Percentiles rank a stretch among this genome's conserved stretches.
Conservation (phyloP, 1,284 basidiomycete species). For the Rhodotorula mucilaginosa region DNA sequence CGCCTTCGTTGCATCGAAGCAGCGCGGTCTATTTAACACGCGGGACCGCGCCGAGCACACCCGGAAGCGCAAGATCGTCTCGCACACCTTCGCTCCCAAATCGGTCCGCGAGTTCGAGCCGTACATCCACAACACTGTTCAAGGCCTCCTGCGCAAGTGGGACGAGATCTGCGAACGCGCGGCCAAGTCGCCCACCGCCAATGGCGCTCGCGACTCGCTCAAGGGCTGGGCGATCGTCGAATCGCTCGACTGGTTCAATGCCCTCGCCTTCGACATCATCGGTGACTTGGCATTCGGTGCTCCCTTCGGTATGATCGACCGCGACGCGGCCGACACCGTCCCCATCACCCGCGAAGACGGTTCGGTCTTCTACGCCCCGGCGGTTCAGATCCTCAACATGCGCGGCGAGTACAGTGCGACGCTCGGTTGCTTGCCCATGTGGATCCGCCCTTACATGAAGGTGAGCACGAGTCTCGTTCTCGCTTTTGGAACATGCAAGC, state of each 20-base stretch:
- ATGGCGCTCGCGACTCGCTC: slow-evolving; percentile 31
- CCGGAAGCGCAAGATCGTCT: slow-evolving; percentile 45
- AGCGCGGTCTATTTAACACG: slow-evolving; percentile 66
- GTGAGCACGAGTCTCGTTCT: slow-evolving; percentile 1
- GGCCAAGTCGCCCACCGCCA: slow-evolving; percentile 19
- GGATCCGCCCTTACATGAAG: slow-evolving; percentile 63
- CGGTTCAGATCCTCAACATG: slow-evolving; percentile 81
- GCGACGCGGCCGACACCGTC: slow-evolving; percentile 42
- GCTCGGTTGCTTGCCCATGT: slow-evolving; percentile 73
- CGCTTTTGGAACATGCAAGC: no score
- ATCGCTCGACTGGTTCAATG: slow-evolving; percentile 35
- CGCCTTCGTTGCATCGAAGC: slow-evolving; percentile 25
- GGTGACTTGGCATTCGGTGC: slow-evolving; percentile 68
- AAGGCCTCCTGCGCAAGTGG: slow-evolving; percentile 66
- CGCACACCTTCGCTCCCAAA: slow-evolving; percentile 47
- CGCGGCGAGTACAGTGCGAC: slow-evolving; percentile 84
- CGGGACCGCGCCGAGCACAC: slow-evolving; percentile 76
- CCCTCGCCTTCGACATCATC: slow-evolving; percentile 66
- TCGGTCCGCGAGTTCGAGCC: slow-evolving; percentile 70
- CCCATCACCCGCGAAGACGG: slow-evolving; percentile 43
- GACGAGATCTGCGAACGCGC: slow-evolving; percentile 65
- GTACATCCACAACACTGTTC: slow-evolving; percentile 51
- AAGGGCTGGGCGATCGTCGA: slow-evolving; percentile 41
- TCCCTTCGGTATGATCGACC: slow-evolving; percentile 82
- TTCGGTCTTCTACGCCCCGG: slow-evolving; percentile 63